Conservation (phyloP, 140 eudicot genomes). For the Ambrosia hybrid region DNA sequence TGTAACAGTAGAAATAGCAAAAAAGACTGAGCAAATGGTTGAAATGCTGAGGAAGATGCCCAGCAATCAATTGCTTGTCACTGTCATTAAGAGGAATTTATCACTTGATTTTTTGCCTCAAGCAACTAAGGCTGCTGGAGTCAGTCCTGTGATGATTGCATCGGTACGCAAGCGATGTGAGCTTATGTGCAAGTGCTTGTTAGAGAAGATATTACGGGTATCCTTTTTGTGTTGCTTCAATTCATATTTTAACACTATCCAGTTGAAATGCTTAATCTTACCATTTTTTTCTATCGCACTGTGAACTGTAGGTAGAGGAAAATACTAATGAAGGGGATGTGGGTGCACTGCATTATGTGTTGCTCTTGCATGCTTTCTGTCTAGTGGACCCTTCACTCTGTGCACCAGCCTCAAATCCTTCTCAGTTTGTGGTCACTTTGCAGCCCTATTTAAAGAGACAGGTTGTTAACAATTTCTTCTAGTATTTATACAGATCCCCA, state of each 20-base stretch:
- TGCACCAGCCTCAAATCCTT: constrained; percentile 97
- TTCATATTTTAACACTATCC: constrained; percentile 2
- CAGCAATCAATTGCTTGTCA: constrained; percentile 71
- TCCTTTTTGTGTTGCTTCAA: constrained; percentile 12
- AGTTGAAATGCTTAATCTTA: background rate
- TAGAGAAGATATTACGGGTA: constrained; percentile 95
- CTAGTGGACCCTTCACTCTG: constrained; percentile 89
- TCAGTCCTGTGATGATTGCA: constrained; percentile 72
- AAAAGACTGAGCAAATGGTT: constrained; percentile 93
- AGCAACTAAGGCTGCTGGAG: constrained; percentile 86
- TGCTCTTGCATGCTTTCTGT: constrained; percentile 91
- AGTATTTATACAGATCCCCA: constrained; percentile 4
- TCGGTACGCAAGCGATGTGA: constrained; percentile 96
- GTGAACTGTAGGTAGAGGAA: constrained; percentile 68
- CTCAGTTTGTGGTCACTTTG: constrained; percentile 92
- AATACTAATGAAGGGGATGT: constrained; percentile 61
- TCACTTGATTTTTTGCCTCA: constrained; percentile 96
- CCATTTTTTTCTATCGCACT: background rate
- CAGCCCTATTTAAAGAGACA: constrained; percentile 94
- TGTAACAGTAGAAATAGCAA: constrained; percentile 82
- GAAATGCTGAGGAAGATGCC: constrained; percentile 78
- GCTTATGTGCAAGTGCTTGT: constrained; percentile 91
- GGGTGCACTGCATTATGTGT: constrained; percentile 80
- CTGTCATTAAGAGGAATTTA: constrained; percentile 80
- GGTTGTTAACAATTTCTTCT: constrained; percentile 47